Evolutionary conservation across 2,329 filamentous ascomycete genomes (phyloP), one percentile per base, ranked within the genome.

Genomic region (Fusarium ramigenum): DNA sequence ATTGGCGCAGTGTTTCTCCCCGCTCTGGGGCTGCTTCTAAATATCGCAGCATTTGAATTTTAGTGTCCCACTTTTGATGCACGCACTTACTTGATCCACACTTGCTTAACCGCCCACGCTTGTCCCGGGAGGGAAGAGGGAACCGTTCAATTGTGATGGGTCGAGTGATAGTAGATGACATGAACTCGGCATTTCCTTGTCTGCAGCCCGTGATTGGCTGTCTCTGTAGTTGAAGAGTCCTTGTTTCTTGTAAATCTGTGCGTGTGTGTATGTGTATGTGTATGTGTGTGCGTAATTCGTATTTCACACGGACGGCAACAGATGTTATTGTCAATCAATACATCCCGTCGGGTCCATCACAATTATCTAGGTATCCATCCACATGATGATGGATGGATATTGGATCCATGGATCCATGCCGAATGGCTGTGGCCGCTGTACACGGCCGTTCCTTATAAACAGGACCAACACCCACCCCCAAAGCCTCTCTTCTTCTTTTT

Each of bases 381-480:
- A 25, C 57, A 52, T 60, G 34, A 37, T 25, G 40, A 56, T 46
- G 43, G 32, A 56, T 44, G 43, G 32, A 43, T 40, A 47, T 53
- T 28, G 34, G 34, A 28, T 58, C 54, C 40, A 47, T 28, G 44
- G 25, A 46, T 47, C 44, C 44, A 30, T 28, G 30, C 54, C 49
- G 28, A 49, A 49, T 49, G 30, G 54, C 46, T 53, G 61, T 69
- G 71, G 71, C 60, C 68, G 49, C 64, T 50, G 49, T 75, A 64
- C 64, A 66, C 37, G 77, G 75, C 66, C 71, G 63, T 69, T 56
- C 58, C 68, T 66, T 78, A 78, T 78, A 78, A 78, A 75, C 78
- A 77, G 57, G 74, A 77, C 77, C 80, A 80, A 80, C 79, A 80
- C 80, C 80, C 79, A 79, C 57, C 78, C 73, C 59, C 66, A 74